Evolutionary conservation across 257 asterid genomes (phyloP).

Genomic region (Solanum peruvianum): DNA sequence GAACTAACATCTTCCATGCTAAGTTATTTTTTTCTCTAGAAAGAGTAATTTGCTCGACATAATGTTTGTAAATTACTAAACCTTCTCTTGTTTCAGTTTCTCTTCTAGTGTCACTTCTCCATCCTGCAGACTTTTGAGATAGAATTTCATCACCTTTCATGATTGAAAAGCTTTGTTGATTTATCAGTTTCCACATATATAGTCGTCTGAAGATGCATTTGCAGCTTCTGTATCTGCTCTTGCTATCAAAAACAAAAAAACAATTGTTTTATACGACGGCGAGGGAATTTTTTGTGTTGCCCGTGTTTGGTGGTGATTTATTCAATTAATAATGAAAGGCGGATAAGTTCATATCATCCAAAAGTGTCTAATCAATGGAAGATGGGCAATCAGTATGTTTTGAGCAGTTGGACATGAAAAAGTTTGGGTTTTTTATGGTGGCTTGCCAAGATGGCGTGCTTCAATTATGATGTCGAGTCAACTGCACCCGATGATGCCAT

Average conservation of each 20-base stretch:
- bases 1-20: not conserved
- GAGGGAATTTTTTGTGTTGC: conserved; percentile 96
- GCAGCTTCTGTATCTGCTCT: conserved; percentile 97
- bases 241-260: conserved; percentile 70
- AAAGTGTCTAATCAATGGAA: not conserved
- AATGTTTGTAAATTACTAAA: not conserved
- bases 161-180: conserved; percentile 1
- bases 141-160: not conserved
- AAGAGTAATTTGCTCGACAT: not conserved
- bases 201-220: conserved; percentile 93
- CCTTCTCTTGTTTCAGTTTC: not conserved
- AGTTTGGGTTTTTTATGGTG: conserved; percentile 94
- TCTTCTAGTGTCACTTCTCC: not conserved
- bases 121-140: not conserved
- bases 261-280: conserved; percentile 83
- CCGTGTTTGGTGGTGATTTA: conserved; percentile 94
- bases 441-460: conserved; percentile 87
- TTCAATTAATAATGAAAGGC: not conserved
- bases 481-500: conserved; percentile 66
- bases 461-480: conserved; percentile 58
- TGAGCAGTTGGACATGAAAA: conserved; percentile 83
- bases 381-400: conserved; percentile 65
- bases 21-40: not conserved
- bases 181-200: conserved; percentile 88
- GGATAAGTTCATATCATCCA: not conserved